Evolutionary conservation across 2,329 filamentous ascomycete species (phyloP).

Genomic region (Diaporthe vexans): DNA sequence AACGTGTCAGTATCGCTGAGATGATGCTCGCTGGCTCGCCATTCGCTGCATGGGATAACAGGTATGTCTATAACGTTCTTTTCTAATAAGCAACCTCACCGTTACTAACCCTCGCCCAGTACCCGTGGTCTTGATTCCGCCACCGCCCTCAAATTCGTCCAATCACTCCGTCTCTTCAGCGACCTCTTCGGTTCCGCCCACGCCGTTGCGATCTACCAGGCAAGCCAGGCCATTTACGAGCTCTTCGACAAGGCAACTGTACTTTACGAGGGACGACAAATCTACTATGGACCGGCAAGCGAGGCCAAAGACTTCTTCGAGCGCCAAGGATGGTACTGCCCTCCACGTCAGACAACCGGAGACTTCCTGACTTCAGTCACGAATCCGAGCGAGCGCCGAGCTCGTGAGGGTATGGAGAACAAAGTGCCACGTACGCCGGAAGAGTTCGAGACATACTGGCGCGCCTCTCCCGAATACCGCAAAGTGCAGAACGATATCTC

Average conservation of each 20-base stretch:
- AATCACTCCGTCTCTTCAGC: conserved; percentile 74
- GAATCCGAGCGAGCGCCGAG: conserved; percentile 71
- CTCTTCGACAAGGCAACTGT: conserved; percentile 82
- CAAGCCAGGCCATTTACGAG: conserved; percentile 77
- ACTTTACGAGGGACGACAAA: conserved; percentile 82
- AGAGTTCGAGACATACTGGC: conserved; percentile 72
- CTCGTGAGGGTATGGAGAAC: conserved; percentile 70
- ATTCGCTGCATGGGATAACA: conserved; percentile 77
- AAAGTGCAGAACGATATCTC: conserved; percentile 63
- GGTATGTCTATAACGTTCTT: conserved; percentile 45
- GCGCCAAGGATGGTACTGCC: conserved; percentile 77
- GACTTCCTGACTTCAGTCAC: conserved; percentile 81
- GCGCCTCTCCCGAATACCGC: conserved; percentile 59
- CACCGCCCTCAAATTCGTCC: conserved; percentile 80
- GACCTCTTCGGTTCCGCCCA: conserved; percentile 74
- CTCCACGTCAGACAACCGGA: conserved; percentile 74
- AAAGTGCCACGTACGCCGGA: conserved; percentile 77
- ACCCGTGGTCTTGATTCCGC: conserved; percentile 81
- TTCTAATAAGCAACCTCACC: background rate
- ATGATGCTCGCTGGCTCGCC: conserved; percentile 76
- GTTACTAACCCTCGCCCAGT: conserved; percentile 45
- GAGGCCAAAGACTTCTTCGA: conserved; percentile 76
- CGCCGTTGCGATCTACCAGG: conserved; percentile 80
- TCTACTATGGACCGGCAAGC: conserved; percentile 77
- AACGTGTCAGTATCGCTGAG: conserved; percentile 87